Evolutionary conservation across 192 early-diverging fungal genomes (phyloP), one percentile per base, ranked within the genome.

Genomic region (Fimicolochytrium jonesii): DNA sequence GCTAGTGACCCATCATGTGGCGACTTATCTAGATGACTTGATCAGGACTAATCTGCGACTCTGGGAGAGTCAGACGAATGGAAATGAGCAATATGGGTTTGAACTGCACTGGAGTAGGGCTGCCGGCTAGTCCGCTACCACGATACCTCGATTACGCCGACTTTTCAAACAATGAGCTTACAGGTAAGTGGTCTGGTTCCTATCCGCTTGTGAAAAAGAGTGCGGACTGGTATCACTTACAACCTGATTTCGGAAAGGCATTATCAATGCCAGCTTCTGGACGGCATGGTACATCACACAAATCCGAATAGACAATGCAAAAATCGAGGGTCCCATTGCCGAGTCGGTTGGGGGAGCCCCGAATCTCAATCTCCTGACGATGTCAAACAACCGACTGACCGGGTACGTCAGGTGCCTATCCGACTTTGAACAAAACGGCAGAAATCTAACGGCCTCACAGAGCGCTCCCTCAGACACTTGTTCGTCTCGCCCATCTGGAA

Each of bases 31-130:
- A n/a, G n/a, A n/a, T n/a, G n/a, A n/a, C n/a, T 50, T 17, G 17
- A 10, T 15, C 53, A 56, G 57, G 57, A n/a, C 2, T 66, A 1
- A 37, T 22, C 5, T 66, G 64, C 46, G 54, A 42, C 6, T 49
- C 31, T 13, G 42, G 33, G 32, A 54, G 64, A 17, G 31, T 66
- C 18, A n/a, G 32, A 0, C 26, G 49, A 15, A 15, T 66, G 42
- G 64, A 66, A 18, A 11, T 66, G 36, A 56, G 64, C 22, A 31
- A 2, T 1, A n/a, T 45, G 11, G 44, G 47, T 3, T 20, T 66
- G 32, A 35, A 66, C 33, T 66, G 64, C 44, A 58, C 54, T 0
- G 64, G 64, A 15, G n/a, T 56, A 2, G 62, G 62, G 1, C 52
- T 66, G 10, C 64, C 64, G 22, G 13, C 6, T 7, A 30, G 1